Percentiles rank a stretch among this genome's conserved stretches.
Conservation (phyloP, 2,329 filamentous ascomycete genomes). For the Didymella sp. region DNA sequence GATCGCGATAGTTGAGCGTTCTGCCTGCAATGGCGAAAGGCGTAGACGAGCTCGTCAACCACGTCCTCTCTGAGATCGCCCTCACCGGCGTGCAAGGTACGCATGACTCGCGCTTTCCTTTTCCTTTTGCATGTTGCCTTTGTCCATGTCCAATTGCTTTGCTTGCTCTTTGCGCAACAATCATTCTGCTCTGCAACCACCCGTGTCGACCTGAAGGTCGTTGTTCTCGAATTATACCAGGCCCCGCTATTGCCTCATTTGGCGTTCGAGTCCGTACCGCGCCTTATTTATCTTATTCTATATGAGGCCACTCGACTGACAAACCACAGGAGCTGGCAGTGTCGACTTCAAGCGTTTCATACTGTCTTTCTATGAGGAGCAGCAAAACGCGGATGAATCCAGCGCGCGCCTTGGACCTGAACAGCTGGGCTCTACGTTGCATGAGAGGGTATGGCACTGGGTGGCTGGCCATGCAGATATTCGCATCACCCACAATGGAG, state of each 20-base stretch:
- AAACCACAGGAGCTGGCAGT: constrained; percentile 48
- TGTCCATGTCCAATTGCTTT: neutral
- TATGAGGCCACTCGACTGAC: constrained; percentile 8
- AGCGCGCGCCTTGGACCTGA: neutral
- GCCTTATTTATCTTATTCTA: neutral
- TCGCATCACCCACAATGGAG: constrained; percentile 56
- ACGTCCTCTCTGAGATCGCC: constrained; percentile 65
- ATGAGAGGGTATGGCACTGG: constrained; percentile 65
- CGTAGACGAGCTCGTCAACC: constrained; percentile 64
- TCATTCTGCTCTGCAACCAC: neutral
- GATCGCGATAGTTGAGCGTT: constrained; percentile 19
- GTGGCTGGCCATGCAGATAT: constrained; percentile 63
- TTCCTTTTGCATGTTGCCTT: constrained; percentile 2
- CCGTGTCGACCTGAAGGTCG: neutral
- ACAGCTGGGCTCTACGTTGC: constrained; percentile 57
- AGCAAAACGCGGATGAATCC: constrained; percentile 16
- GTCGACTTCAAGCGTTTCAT: constrained; percentile 52
- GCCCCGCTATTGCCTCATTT: constrained; percentile 2
- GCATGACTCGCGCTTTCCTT: constrained; percentile 36
- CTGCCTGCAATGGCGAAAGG: constrained; percentile 47
- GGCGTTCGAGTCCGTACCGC: constrained; percentile 23
- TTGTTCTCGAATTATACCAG: neutral
- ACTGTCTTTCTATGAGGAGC: constrained; percentile 44
- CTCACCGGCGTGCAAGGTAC: constrained; percentile 65
- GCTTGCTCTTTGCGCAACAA: neutral